phyloP scores from a whole-genome alignment of 805 yeast species.

The Metschnikowia reukaufii region DNA sequence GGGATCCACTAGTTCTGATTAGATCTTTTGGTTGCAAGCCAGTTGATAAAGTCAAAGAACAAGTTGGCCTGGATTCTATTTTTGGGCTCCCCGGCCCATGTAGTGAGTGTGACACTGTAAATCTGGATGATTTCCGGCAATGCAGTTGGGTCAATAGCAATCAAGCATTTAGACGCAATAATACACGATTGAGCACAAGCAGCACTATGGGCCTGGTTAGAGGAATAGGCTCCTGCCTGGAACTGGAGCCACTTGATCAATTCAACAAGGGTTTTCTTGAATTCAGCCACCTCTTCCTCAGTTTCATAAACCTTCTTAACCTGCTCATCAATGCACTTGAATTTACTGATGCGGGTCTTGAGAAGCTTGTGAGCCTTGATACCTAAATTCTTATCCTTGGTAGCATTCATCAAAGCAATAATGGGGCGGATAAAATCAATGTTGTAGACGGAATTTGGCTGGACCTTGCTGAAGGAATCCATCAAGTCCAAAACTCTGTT shows the following conservation, averaged over 20 bases:
- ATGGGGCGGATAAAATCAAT: slow-evolving; percentile 55
- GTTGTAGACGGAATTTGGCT: slow-evolving; percentile 41
- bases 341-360: slow-evolving; percentile 57
- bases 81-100: slow-evolving; percentile 55
- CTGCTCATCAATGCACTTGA: slow-evolving; percentile 31
- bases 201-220: slow-evolving; percentile 48
- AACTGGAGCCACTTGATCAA: slow-evolving; percentile 45
- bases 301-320: slow-evolving; percentile 18
- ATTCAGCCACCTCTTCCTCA: slow-evolving; percentile 18
- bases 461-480: slow-evolving; percentile 55
- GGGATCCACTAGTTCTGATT: no score
- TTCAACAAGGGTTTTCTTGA: slow-evolving; percentile 24
- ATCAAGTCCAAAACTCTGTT: slow-evolving; percentile 74
- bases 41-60: slow-evolving; percentile 78
- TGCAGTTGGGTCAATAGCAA: slow-evolving; percentile 30
- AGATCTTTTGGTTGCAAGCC: slow-evolving; percentile 45
- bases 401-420: slow-evolving; percentile 58
- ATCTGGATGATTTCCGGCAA: slow-evolving; percentile 51
- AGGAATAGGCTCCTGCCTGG: slow-evolving; percentile 41
- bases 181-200: slow-evolving; percentile 70
- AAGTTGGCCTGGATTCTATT: slow-evolving; percentile 53
- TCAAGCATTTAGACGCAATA: slow-evolving; percentile 58
- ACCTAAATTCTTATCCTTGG: slow-evolving; percentile 69
- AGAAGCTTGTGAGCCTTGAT: slow-evolving; percentile 73
- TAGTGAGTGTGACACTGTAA: slow-evolving; percentile 55